These are phyloP conservation scores for Penicillium sclerotigenum DNA, from an alignment of 2,329 filamentous ascomycete species.

Conservation along the genomic window DNA sequence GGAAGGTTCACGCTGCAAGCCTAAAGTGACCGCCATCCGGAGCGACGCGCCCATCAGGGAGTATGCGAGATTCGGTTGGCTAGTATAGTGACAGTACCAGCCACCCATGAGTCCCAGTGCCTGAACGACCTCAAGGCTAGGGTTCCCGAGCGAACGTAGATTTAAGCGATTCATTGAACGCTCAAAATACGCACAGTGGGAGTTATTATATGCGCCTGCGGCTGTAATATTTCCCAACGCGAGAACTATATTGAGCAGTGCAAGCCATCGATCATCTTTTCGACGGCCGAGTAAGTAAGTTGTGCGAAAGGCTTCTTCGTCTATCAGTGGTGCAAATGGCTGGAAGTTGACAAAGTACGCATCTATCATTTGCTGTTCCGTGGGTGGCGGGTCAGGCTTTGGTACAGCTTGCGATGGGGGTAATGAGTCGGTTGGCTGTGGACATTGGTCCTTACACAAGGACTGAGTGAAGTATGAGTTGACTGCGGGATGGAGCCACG, in stretches of 20 bases:
- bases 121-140: conserved; percentile 68
- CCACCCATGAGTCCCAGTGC: conserved; percentile 67
- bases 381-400: conserved; percentile 38
- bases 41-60: conserved; percentile 67
- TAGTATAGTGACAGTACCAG: conserved; percentile 72
- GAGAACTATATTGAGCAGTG: conserved; percentile 70
- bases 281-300: conserved; percentile 61
- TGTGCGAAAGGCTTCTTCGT: conserved; percentile 64
- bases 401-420: conserved; percentile 22
- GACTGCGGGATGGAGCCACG: conserved; percentile 49
- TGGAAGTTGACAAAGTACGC: conserved; percentile 70
- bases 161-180: conserved; percentile 63
- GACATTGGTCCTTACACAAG: conserved; percentile 14
- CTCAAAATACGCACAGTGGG: conserved; percentile 65
- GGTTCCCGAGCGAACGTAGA: conserved; percentile 64
- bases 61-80: conserved; percentile 71
- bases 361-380: conserved; percentile 64
- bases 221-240: conserved; percentile 68
- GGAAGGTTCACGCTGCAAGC: conserved; percentile 62
- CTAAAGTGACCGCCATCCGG: conserved; percentile 67
- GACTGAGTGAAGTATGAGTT: conserved; percentile 43
- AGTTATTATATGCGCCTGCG: conserved; percentile 58
- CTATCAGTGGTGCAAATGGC: conserved; percentile 66
- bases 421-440: conserved; percentile 10
- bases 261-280: conserved; percentile 64